Evolutionary conservation across 345 rosid genomes (phyloP).

Genomic region (Eucalyptus victrix): DNA sequence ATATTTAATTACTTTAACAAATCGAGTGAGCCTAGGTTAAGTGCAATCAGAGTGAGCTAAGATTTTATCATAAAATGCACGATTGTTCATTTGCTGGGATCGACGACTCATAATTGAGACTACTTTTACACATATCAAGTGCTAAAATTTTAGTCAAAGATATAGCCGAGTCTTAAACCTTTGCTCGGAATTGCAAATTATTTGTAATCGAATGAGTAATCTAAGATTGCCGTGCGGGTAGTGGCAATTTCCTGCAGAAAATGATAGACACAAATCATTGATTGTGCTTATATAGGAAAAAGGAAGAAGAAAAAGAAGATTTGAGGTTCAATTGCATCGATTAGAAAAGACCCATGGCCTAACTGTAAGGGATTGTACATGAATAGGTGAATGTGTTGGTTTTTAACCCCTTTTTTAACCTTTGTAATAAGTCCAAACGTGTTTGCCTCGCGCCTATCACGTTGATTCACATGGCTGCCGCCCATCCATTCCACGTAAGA

Average conservation of each 20-base stretch:
- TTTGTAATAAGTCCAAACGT: not conserved
- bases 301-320: not conserved
- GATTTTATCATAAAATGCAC: not conserved
- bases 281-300: not conserved
- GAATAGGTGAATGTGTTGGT: not conserved
- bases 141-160: not conserved
- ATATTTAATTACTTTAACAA: no score
- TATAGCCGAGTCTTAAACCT: not conserved
- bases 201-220: not conserved
- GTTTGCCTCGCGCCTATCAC: not conserved
- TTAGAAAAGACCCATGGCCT: not conserved
- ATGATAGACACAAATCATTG: no score
- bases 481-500: not conserved
- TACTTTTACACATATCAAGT: fast-evolving
- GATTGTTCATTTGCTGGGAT: fast-evolving
- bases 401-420: not conserved
- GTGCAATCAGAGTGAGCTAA: not conserved
- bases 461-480: not conserved
- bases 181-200: no score
- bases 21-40: not conserved
- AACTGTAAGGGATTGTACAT: not conserved
- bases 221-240: fast-evolving
- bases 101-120: not conserved
- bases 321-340: not conserved
- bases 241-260: not conserved